Conservation (phyloP, 1,139 yeast genomes). For the Yamadazyma mexicana region DNA sequence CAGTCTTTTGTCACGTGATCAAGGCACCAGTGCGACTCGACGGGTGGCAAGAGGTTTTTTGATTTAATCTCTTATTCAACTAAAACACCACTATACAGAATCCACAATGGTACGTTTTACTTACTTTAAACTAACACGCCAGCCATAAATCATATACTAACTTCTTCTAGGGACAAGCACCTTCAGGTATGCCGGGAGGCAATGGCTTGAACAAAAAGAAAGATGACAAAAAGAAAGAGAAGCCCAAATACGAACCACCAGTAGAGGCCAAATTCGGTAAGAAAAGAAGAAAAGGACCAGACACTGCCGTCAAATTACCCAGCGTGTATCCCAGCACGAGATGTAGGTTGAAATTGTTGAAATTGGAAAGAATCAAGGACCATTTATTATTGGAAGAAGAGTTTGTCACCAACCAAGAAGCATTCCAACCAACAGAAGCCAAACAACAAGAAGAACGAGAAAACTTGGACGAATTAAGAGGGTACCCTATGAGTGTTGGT, state of each 20-base stretch:
- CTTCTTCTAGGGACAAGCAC: constrained; percentile 66
- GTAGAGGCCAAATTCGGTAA: constrained; percentile 92
- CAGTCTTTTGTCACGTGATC: neutral
- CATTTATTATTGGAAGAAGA: constrained; percentile 94
- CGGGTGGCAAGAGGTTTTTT: constrained; percentile 1
- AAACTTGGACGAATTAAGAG: constrained; percentile 92
- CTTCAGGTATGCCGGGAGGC: constrained; percentile 71
- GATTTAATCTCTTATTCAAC: neutral
- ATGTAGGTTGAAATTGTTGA: constrained; percentile 84
- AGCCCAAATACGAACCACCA: constrained; percentile 97
- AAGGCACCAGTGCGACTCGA: neutral
- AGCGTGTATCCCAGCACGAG: constrained; percentile 89
- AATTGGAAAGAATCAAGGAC: constrained; percentile 95
- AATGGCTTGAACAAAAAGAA: constrained; percentile 60
- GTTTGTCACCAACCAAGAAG: constrained; percentile 92
- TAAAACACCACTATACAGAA: neutral
- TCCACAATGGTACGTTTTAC: neutral
- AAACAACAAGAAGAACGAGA: constrained; percentile 95
- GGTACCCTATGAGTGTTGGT: constrained; percentile 96
- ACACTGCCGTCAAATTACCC: constrained; percentile 84
- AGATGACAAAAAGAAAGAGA: constrained; percentile 76
- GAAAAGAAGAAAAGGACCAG: constrained; percentile 91
- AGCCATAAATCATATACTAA: constrained; percentile 11
- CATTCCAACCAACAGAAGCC: constrained; percentile 93
- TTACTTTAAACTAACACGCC: neutral